These are phyloP conservation scores for Phytophthora constricta DNA, from an alignment of 352 stramenopile genomes.

Conservation along the genomic window DNA sequence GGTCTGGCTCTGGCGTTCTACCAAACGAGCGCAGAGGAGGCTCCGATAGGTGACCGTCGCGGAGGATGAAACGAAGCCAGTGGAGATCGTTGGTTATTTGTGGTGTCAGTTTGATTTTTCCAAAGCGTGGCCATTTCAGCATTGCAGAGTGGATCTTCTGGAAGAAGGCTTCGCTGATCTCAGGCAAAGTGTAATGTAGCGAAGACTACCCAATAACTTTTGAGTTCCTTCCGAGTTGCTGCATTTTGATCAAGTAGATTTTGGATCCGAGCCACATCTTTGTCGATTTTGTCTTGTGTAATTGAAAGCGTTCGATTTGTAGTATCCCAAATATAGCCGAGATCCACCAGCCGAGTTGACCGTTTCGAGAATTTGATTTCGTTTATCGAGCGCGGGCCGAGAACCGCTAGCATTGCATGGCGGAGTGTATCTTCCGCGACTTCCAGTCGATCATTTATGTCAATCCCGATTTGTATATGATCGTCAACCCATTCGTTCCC, in stretches of 20 bases:
- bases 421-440: constrained; percentile 11
- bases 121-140: neutral
- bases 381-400: constrained; percentile 22
- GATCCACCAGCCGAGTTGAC: neutral
- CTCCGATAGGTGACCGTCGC: neutral
- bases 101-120: neutral
- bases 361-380: constrained; percentile 27
- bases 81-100: neutral
- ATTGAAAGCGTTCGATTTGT: constrained; percentile 3
- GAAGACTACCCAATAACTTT: constrained; percentile 23
- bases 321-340: constrained; percentile 11
- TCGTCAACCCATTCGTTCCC: constrained; percentile 37
- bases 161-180: constrained; percentile 11
- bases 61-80: neutral
- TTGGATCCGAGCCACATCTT: neutral
- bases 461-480: constrained; percentile 22
- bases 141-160: neutral
- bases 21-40: neutral
- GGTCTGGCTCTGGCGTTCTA: neutral
- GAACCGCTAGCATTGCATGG: constrained; percentile 15
- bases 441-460: neutral
- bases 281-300: constrained; percentile 17
- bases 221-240: neutral
- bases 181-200: constrained; percentile 24
- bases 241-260: neutral